Percentiles rank a stretch among this genome's conserved stretches.
Conservation (phyloP, 805 yeast species). For the Peterozyma xylosa region DNA sequence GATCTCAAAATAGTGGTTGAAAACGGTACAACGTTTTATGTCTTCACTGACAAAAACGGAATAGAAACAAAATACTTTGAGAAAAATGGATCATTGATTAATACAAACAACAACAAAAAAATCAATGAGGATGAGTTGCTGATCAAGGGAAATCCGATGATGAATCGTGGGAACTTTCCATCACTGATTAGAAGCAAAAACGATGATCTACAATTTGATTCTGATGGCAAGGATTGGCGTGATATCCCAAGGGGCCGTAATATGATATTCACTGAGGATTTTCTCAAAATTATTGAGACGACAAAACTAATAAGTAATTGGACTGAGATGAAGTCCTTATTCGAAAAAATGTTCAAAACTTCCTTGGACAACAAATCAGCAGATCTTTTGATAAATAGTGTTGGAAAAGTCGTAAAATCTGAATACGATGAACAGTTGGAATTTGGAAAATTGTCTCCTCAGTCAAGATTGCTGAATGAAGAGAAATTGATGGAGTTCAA, state of each 20-base stretch:
- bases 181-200: background rate
- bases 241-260: conserved; percentile 62
- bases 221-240: conserved; percentile 63
- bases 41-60: background rate
- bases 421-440: conserved; percentile 28
- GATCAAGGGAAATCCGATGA: conserved; percentile 2
- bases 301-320: conserved; percentile 21
- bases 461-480: conserved; percentile 15
- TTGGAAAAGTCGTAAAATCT: conserved; percentile 44
- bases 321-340: conserved; percentile 15
- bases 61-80: conserved; percentile 1
- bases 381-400: conserved; percentile 35
- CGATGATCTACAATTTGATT: conserved; percentile 30
- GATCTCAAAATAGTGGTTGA: conserved; percentile 6
- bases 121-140: conserved; percentile 8
- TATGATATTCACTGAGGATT: conserved; percentile 22
- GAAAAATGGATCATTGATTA: conserved; percentile 2
- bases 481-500: conserved; percentile 11
- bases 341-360: conserved; percentile 19
- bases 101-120: conserved; percentile 1
- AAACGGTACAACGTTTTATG: background rate
- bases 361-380: conserved; percentile 22
- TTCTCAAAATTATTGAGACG: conserved; percentile 14
- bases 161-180: background rate
- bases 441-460: conserved; percentile 15